A percentile compares a stretch with the other conserved stretches of the same genome.
These are phyloP conservation scores for Solanum virginianum DNA, from an alignment of 257 asterid species.

Conservation along the genomic window DNA sequence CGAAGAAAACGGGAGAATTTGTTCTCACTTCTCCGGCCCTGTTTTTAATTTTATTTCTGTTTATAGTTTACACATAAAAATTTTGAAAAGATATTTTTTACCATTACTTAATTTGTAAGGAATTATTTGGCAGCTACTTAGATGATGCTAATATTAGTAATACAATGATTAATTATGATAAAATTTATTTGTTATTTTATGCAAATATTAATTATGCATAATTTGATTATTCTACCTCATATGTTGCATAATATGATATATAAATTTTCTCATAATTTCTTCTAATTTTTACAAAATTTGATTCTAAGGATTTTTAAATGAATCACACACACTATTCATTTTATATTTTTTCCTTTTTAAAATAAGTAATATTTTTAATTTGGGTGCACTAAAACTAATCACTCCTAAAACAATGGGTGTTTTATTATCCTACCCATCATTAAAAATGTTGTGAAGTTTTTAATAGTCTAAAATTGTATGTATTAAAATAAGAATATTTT, in stretches of 20 bases:
- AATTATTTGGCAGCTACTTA: neutral
- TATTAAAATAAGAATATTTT: no score
- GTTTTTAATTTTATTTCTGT: neutral
- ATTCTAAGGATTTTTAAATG: no score
- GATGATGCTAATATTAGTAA: neutral
- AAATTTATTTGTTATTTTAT: neutral
- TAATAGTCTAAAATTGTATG: neutral
- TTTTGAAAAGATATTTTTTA: neutral
- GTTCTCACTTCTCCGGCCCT: neutral
- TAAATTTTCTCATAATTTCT: neutral
- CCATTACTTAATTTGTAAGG: neutral
- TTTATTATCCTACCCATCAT: neutral
- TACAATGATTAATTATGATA: neutral
- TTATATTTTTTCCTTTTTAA: no score
- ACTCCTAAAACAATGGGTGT: neutral
- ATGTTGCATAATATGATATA: neutral
- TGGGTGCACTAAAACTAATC: no score
- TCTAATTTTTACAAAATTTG: no score
- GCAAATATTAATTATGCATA: no score
- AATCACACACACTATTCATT: no score
- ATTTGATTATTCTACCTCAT: no score
- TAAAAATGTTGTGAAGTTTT: no score
- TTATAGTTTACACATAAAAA: neutral
- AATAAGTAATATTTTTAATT: no score
- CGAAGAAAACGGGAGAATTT: neutral